Conservation (phyloP, 768 basidiomycete genomes). For the Gloeopeniophorella convolvens region DNA sequence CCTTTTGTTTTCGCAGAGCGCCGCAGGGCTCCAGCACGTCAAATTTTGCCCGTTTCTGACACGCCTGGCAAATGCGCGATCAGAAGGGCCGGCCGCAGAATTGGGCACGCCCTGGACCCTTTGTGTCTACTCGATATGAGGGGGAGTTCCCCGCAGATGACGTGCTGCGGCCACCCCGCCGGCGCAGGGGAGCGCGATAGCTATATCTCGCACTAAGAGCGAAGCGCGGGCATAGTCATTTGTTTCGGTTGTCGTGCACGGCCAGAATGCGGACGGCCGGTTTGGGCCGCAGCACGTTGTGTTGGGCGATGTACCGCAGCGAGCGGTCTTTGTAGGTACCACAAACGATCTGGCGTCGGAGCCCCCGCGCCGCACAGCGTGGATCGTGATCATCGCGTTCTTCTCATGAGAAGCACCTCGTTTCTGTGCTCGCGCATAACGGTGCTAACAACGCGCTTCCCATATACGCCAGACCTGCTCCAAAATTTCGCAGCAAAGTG, state of each 20-base stretch:
- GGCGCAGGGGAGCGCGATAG: constrained; percentile 7
- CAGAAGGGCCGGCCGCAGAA: constrained; percentile 13
- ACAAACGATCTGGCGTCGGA: constrained; percentile 8
- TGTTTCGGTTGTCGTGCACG: constrained; percentile 2
- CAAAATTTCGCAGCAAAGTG: constrained; percentile 8
- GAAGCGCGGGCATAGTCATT: constrained; percentile 9
- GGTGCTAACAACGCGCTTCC: constrained; percentile 15
- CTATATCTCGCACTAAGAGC: constrained; percentile 19
- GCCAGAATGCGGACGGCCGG: constrained; percentile 4
- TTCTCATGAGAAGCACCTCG: no score
- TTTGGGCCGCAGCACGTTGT: constrained; percentile 8
- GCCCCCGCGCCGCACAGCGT: no score
- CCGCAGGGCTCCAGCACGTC: constrained; percentile 20
- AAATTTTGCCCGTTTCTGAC: constrained; percentile 17
- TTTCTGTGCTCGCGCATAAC: constrained; percentile 17
- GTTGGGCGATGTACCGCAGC: neutral
- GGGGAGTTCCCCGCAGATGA: neutral
- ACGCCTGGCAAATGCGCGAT: constrained; percentile 12
- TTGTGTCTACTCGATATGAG: constrained; percentile 17
- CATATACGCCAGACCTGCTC: constrained; percentile 3
- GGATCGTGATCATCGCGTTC: no score
- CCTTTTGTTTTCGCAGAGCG: constrained; percentile 13
- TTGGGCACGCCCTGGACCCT: constrained; percentile 13
- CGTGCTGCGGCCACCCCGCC: constrained; percentile 8
- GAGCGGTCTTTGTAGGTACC: constrained; percentile 5